A percentile compares a stretch with the other conserved stretches of the same genome.
These are phyloP conservation scores for Adansonia grandidieri DNA, from an alignment of 441 rosid species.

Conservation along the genomic window DNA sequence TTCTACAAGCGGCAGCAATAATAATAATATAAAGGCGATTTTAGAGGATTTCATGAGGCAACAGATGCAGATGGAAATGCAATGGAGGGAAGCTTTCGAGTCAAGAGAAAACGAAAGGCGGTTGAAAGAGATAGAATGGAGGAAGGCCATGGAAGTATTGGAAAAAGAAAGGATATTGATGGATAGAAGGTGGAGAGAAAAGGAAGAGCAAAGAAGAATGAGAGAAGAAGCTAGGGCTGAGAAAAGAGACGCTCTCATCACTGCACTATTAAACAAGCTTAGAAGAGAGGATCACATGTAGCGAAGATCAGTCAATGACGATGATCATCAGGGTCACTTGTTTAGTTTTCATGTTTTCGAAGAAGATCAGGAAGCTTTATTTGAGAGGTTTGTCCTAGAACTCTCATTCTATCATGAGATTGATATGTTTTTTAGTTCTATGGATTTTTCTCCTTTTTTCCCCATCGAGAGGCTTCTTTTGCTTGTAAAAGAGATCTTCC, in stretches of 20 bases:
- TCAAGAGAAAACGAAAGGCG: conserved; percentile 75
- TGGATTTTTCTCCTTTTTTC: not conserved
- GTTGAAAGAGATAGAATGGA: conserved; percentile 83
- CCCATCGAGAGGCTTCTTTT: not conserved
- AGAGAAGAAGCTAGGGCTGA: conserved; percentile 97
- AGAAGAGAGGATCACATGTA: conserved; percentile 56
- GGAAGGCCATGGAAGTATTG: conserved; percentile 71
- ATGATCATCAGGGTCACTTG: not conserved
- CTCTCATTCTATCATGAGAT: conserved; percentile 28
- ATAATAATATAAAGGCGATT: conserved; percentile 48
- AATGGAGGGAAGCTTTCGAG: conserved; percentile 86
- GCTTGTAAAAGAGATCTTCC: conserved; percentile 1
- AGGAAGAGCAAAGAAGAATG: conserved; percentile 81
- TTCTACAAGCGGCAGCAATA: conserved; percentile 17
- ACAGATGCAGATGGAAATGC: conserved; percentile 71
- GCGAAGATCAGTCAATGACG: not conserved
- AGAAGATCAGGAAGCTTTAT: not conserved
- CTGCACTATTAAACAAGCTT: conserved; percentile 74
- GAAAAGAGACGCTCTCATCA: conserved; percentile 82
- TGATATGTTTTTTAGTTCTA: not conserved
- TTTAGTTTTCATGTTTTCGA: not conserved
- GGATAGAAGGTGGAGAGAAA: conserved; percentile 86
- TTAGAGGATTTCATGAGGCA: conserved; percentile 83
- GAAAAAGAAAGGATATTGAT: conserved; percentile 84
- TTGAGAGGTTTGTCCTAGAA: conserved; percentile 46